phyloP scores from a whole-genome alignment of 768 basidiomycete species.

The Macrolepiota fuliginosa region DNA sequence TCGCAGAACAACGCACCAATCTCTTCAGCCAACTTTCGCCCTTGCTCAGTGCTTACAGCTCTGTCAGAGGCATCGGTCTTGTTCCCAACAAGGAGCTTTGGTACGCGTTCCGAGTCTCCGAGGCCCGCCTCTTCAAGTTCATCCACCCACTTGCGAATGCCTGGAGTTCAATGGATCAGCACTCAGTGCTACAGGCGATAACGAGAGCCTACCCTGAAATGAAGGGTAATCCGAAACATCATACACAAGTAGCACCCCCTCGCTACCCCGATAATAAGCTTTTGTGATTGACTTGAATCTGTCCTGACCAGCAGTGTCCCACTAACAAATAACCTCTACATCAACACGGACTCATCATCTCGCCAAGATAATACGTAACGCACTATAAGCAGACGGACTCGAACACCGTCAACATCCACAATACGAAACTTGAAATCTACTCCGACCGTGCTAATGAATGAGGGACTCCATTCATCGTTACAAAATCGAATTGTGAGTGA shows the following conservation, averaged over 20 bases:
- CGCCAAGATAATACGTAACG: not conserved
- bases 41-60: conserved; percentile 1
- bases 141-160: conserved; percentile 1
- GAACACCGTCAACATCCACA: conserved; percentile 2
- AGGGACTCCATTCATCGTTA: conserved; percentile 7
- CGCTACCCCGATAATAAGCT: conserved; percentile 7
- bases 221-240: conserved; percentile 8
- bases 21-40: not conserved
- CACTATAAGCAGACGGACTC: conserved; percentile 2
- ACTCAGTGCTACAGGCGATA: no score
- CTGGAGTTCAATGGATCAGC: not conserved
- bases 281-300: conserved; percentile 1
- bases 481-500: conserved; percentile 5
- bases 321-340: not conserved
- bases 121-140: conserved; percentile 1
- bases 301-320: conserved; percentile 12
- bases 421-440: conserved; percentile 7
- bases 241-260: conserved; percentile 7
- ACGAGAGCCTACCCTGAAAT: not conserved
- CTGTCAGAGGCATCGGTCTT: not conserved
- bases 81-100: conserved; percentile 8
- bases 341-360: not conserved
- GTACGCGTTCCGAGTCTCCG: not conserved
- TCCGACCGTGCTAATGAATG: conserved; percentile 7
- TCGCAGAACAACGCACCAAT: conserved; percentile 6